Conservation (phyloP, 257 asterid species). For the Petunia axillaris region DNA sequence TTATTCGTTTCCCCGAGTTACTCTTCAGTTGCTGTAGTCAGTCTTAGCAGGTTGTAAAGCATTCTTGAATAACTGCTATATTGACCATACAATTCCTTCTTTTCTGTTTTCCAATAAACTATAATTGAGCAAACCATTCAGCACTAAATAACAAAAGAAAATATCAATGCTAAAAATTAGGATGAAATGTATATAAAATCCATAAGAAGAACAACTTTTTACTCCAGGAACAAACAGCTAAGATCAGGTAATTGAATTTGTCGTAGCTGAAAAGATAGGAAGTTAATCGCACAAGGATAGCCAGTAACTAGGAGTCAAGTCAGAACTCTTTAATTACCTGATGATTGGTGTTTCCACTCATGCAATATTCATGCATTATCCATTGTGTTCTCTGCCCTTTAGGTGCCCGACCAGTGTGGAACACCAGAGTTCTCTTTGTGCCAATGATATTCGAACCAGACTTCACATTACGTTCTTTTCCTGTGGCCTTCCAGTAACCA, state of each 20-base stretch:
- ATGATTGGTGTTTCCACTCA: conserved; percentile 51
- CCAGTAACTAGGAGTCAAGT: background rate
- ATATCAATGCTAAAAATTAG: background rate
- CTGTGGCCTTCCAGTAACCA: conserved; percentile 98
- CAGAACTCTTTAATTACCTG: conserved; percentile 25
- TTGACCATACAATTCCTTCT: background rate
- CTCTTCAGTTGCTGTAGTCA: background rate
- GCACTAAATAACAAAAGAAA: background rate
- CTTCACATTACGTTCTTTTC: conserved; percentile 78
- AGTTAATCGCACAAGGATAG: background rate
- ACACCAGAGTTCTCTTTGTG: conserved; percentile 82
- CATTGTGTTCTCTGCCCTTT: conserved; percentile 88
- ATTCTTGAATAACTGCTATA: background rate
- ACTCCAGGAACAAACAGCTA: background rate
- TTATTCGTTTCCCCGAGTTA: background rate
- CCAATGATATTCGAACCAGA: conserved; percentile 68
- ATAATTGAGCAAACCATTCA: background rate
- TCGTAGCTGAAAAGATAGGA: background rate
- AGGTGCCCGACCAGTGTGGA: conserved; percentile 90
- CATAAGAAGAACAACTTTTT: background rate
- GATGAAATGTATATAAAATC: background rate
- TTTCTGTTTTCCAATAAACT: background rate
- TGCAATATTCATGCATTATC: conserved; percentile 91
- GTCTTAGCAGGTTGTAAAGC: background rate
- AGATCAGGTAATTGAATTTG: background rate